Evolutionary conservation across 2,329 filamentous ascomycete genomes (phyloP).

Genomic region (Botrytis tulipae): DNA sequence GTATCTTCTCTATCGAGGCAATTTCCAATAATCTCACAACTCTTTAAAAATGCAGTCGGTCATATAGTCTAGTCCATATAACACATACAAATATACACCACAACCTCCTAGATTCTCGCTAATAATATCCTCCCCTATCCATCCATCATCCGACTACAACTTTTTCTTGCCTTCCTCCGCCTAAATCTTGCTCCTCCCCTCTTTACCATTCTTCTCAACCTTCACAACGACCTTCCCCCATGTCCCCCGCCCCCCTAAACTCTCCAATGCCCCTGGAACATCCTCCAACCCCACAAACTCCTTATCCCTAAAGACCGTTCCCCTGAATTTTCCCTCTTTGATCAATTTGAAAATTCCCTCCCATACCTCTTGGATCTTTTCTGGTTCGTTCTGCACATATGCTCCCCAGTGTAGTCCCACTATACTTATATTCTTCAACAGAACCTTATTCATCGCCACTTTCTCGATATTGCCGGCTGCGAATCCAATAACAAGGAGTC

Average conservation of each 20-base stretch:
- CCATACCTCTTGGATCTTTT: constrained; percentile 74
- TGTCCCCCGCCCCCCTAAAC: constrained; percentile 75
- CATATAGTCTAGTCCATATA: background rate
- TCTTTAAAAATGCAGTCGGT: background rate
- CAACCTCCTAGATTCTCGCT: background rate
- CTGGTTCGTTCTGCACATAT: constrained; percentile 71
- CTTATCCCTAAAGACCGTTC: constrained; percentile 79
- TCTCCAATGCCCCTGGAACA: constrained; percentile 72
- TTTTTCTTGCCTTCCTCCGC: background rate
- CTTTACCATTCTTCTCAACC: constrained; percentile 65
- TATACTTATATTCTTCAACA: constrained; percentile 89
- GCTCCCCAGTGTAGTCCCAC: constrained; percentile 92
- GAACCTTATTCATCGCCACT: constrained; percentile 85
- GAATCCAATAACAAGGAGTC: constrained; percentile 85
- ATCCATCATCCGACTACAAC: background rate
- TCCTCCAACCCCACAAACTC: constrained; percentile 80
- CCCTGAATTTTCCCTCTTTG: constrained; percentile 71
- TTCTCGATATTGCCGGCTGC: constrained; percentile 86
- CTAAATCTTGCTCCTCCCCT: constrained; percentile 54
- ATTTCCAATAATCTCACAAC: background rate
- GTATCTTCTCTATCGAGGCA: background rate
- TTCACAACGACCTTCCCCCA: constrained; percentile 97
- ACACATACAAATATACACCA: background rate
- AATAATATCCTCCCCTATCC: background rate
- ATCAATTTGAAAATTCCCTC: constrained; percentile 77